These are phyloP conservation scores for Aspergillus neoniger DNA, from an alignment of 2,329 filamentous ascomycete species.

Conservation along the genomic window DNA sequence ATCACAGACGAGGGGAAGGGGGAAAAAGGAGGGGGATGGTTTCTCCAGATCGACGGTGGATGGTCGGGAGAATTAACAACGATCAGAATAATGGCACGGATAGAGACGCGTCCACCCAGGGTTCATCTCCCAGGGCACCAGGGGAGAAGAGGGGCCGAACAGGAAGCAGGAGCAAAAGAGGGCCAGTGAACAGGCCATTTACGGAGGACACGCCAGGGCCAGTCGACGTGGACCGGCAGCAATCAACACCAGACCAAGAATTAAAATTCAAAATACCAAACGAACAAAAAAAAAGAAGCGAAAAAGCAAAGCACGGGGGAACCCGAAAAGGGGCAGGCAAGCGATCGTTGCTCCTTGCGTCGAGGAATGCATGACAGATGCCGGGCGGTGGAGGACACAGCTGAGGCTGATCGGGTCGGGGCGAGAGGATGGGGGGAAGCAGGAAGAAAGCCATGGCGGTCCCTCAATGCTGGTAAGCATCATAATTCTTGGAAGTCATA, in stretches of 20 bases:
- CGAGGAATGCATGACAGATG: conserved; percentile 21
- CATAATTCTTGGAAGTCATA: background rate
- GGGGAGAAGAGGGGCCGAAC: background rate
- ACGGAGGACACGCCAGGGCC: background rate
- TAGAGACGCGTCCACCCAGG: background rate
- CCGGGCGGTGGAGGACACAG: conserved; percentile 12
- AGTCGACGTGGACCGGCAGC: no score
- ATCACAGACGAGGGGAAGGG: conserved; percentile 1
- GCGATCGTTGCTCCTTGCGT: conserved; percentile 19
- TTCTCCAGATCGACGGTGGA: conserved; percentile 5
- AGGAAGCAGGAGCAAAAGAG: background rate
- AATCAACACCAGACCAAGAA: no score
- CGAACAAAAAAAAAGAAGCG: background rate
- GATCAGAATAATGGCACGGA: background rate
- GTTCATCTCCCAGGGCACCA: background rate
- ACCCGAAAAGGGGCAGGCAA: conserved; percentile 17
- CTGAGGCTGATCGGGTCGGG: background rate
- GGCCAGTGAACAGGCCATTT: background rate
- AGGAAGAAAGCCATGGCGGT: background rate
- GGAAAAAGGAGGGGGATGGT: background rate
- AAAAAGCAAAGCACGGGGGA: background rate
- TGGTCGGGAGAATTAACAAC: conserved; percentile 1
- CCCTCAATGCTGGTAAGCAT: background rate
- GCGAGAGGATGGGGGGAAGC: background rate
- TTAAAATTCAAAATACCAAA: no score